Evolutionary conservation across 202 grass and related monocot species (phyloP), one percentile per base, ranked within the genome.

Genomic region (Thinopyrum obtusiflorum): DNA sequence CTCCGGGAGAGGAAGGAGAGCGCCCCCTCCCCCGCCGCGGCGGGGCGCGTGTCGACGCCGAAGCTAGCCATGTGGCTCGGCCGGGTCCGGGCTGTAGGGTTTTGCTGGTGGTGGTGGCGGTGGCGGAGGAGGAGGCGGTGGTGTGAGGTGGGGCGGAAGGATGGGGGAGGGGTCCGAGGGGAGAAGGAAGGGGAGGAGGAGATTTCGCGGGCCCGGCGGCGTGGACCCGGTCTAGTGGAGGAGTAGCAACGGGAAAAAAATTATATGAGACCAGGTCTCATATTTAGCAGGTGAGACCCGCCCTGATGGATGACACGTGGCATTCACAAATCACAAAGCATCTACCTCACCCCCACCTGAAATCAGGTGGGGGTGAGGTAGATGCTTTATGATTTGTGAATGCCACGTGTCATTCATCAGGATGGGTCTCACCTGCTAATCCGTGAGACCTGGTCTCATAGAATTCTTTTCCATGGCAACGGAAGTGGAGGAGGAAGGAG

Each of bases 1-100:
- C 96, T 80, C 14, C 92, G 90, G 3, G 89, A 94, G 37, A 98
- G 39, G 88, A 94, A 94, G 8, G 96, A 98, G 7, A 98, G 86
- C 18, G 93, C 96, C 15, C 84, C 84, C 35, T 87, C 88, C 46
- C 90, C 86, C 53, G 86, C 83, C 11, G 71, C 35, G 9, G 90
- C 60, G 27, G 88, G 91, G 6, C 82, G 73, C 3, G 84, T 93
- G 79, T 98, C 93, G 53, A 92, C 77, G 61, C 96, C 93, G 82
- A 88, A 89, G 76, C 92, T 77, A 13, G 86, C 88, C 96, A 95
- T 94, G 91, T 92, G 70, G 21, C 23, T 28, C 24, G 2, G 32
- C 31, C 4, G 42, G 0, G 73, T n/a, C 20, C 31, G 14, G 32
- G 3, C 23, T 24, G 21, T 92, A 80, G 86, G 86, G 65, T 78